Evolutionary conservation across 225 moss, liverwort and hornwort genomes (phyloP), one percentile per base, ranked within the genome.

Genomic region (Rhytidiadelphus loreus): DNA sequence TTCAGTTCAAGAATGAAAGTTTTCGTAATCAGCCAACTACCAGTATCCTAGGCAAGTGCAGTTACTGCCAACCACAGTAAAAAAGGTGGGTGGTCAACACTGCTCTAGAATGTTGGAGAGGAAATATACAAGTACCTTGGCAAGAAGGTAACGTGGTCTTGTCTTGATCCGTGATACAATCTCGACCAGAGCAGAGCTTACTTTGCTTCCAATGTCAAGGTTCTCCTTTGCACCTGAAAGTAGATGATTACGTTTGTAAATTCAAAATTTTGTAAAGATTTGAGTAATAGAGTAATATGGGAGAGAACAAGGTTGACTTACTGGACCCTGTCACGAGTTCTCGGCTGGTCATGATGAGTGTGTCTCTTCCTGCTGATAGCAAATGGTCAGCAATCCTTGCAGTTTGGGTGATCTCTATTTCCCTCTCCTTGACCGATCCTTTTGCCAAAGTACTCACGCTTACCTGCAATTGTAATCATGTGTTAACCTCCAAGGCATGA

Each of bases 311-410:
- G 78, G 55, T 72, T 33, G 87, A 87, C 96, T 88, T 91, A 98
- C 98, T 94, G 65, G 91, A 82, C 88, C 98, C 98, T 88, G 88
- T 95, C 32, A 97, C 90, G 53, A 97, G 91, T 86, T 96, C 88
- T 75, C 98, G 97, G 86, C 95, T 98, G 83, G 98, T 98, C 94
- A 98, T 94, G 85, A 98, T 91, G 43, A 98, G 92, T 83, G 97
- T 96, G 92, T 98, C 96, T 87, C 87, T 93, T 85, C 98, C 97
- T 81, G 93, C 91, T 41, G 95, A 93, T 22, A 98, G 94, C 86
- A 95, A 91, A 68, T 85, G 91, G 87, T 95, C 96, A 66, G 95
- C 98, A 83, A 94, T 89, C 86, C 93, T 89, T 44, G 95, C 93
- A 74, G 94, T 92, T 86, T 95, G 95, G n/a, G 86, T 83, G 80